Evolutionary conservation across 179 eudicot genomes (phyloP).

Genomic region (Silene noctiflora): DNA sequence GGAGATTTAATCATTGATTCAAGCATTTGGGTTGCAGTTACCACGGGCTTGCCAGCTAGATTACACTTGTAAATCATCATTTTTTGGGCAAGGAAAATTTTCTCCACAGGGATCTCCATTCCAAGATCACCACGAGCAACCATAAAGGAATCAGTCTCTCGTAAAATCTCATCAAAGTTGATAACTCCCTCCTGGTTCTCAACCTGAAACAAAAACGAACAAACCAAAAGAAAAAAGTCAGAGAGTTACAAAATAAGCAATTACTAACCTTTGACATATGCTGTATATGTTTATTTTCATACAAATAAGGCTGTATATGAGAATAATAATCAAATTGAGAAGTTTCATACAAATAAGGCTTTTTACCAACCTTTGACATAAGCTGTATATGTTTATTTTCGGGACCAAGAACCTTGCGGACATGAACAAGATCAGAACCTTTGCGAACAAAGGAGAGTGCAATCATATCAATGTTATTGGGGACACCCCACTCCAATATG

Average conservation of each 20-base stretch:
- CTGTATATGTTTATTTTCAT: too few relatives aligned
- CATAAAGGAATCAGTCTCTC: conserved; percentile 41
- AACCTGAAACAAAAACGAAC: conserved; percentile 24
- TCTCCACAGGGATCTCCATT: conserved; percentile 52
- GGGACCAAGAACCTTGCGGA: conserved; percentile 33
- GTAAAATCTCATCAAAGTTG: conserved; percentile 41
- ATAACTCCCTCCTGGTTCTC: conserved; percentile 45
- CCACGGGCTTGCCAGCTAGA: conserved; percentile 48
- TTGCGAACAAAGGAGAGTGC: conserved; percentile 44
- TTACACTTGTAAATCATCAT: conserved; percentile 49
- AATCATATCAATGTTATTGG: conserved; percentile 42
- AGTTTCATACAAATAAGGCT: background rate
- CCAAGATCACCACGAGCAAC: conserved; percentile 53
- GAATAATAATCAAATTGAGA: background rate
- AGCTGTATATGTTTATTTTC: conserved; percentile 33
- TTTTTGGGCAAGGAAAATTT: conserved; percentile 43
- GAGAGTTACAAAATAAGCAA: background rate
- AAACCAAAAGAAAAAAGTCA: background rate
- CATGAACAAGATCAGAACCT: conserved; percentile 44
- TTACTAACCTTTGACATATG: too few relatives aligned
- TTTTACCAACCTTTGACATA: conserved; percentile 37
- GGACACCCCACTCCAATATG: conserved; percentile 43
- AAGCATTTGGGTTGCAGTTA: conserved; percentile 45
- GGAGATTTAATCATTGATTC: conserved; percentile 49
- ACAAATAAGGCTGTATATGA: too few relatives aligned